These are phyloP conservation scores for Primulina eburnea DNA, from an alignment of 257 asterid genomes.

Conservation along the genomic window DNA sequence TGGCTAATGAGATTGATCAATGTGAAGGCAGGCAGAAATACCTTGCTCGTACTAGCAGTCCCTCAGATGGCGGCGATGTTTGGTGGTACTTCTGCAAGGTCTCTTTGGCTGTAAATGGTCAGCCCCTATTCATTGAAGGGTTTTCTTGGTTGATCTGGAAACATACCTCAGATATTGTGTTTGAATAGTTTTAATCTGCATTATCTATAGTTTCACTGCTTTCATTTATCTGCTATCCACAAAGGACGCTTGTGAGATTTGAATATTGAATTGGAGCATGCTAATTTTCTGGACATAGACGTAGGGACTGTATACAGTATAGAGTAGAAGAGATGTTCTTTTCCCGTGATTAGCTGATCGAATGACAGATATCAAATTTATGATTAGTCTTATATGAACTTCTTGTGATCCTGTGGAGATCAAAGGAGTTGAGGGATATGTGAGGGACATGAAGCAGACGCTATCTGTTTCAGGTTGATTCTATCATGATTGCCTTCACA, in stretches of 20 bases:
- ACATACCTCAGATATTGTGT: background rate
- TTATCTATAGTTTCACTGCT: background rate
- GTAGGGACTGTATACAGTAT: background rate
- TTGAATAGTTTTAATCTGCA: background rate
- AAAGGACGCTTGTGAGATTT: background rate
- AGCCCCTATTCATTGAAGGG: conserved; percentile 24
- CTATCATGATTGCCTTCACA: background rate
- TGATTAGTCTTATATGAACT: background rate
- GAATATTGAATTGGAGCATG: too few species aligned
- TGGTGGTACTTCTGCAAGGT: conserved; percentile 94
- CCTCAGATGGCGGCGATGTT: conserved; percentile 91
- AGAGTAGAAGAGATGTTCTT: background rate
- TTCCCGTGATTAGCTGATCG: background rate
- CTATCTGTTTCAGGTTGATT: background rate
- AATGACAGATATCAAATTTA: background rate
- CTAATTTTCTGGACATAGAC: background rate
- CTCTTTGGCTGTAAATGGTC: conserved; percentile 73
- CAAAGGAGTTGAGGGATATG: background rate
- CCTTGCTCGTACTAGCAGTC: conserved; percentile 84
- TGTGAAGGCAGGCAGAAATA: conserved; percentile 81
- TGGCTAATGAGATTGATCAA: conserved; percentile 81
- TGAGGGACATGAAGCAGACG: background rate
- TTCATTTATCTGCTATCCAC: background rate
- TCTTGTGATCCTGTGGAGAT: background rate
- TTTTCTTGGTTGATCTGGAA: background rate